These are phyloP conservation scores for Ceratocystis huliohia DNA, from an alignment of 2,329 filamentous ascomycete genomes.

Conservation along the genomic window DNA sequence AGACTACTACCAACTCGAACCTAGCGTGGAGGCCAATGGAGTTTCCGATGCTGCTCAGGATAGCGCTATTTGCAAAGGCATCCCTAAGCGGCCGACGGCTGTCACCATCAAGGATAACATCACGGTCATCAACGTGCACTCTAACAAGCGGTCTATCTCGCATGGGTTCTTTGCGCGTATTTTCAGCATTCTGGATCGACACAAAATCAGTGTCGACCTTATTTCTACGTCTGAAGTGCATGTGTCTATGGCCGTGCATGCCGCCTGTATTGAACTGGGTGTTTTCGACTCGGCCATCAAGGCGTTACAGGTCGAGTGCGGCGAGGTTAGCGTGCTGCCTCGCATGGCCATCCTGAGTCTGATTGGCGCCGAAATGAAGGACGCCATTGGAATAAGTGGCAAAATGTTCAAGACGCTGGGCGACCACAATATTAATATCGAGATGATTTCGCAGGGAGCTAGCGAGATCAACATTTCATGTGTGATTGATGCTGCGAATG, in stretches of 20 bases:
- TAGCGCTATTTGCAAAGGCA: constrained; percentile 35
- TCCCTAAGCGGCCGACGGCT: constrained; percentile 66
- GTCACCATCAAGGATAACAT: constrained; percentile 98
- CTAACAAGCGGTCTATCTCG: constrained; percentile 88
- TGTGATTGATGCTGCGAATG: constrained; percentile 83
- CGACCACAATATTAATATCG: constrained; percentile 88
- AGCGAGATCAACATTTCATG: constrained; percentile 99
- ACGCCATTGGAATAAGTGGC: constrained; percentile 88
- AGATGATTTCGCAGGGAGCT: constrained; percentile 98
- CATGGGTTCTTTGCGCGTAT: constrained; percentile 93
- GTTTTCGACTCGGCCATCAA: constrained; percentile 55
- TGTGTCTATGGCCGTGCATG: constrained; percentile 91
- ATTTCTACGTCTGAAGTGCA: constrained; percentile 96
- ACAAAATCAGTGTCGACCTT: constrained; percentile 82
- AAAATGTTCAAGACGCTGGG: constrained; percentile 91
- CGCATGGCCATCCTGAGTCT: constrained; percentile 94
- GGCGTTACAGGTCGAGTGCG: constrained; percentile 60
- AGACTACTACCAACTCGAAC: not conserved
- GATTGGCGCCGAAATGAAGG: constrained; percentile 92
- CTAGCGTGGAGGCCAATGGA: not conserved
- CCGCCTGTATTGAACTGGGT: constrained; percentile 51
- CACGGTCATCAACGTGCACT: constrained; percentile 93
- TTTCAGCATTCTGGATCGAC: constrained; percentile 77
- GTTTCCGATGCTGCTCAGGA: not conserved
- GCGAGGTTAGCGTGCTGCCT: constrained; percentile 77